Evolutionary conservation across 345 rosid species (phyloP).

Genomic region (Jatropha curcas): DNA sequence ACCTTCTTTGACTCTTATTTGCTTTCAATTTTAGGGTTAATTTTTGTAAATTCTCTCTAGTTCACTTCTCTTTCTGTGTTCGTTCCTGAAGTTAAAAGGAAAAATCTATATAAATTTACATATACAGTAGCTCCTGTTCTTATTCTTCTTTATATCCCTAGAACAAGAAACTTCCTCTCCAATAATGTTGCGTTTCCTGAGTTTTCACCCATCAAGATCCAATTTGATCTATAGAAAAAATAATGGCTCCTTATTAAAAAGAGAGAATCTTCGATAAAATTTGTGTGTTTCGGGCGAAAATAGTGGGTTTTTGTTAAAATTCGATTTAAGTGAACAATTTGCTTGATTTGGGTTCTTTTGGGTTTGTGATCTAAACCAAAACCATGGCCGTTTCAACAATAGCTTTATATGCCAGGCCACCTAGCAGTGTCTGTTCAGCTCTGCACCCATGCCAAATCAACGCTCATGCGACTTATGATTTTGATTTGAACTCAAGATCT

Average conservation of each 20-base stretch:
- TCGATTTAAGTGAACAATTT: slow-evolving; percentile 3
- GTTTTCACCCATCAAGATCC: slow-evolving; percentile 7
- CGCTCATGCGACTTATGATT: slow-evolving; percentile 56
- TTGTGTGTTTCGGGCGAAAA: slow-evolving; percentile 15
- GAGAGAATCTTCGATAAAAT: background rate
- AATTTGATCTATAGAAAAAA: slow-evolving; percentile 14
- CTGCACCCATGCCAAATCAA: slow-evolving; percentile 64
- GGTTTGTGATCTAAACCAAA: slow-evolving; percentile 9
- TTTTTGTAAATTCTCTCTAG: slow-evolving; percentile 16
- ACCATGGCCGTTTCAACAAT: slow-evolving; percentile 82
- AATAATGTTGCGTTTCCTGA: background rate
- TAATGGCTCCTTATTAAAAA: background rate
- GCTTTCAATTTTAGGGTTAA: background rate
- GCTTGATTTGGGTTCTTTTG: slow-evolving; percentile 28
- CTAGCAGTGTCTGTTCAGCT: slow-evolving; percentile 74
- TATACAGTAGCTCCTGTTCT: slow-evolving; percentile 13
- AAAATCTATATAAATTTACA: slow-evolving; percentile 21
- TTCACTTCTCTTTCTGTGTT: background rate
- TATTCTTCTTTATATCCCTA: background rate
- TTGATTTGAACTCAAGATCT: slow-evolving; percentile 65
- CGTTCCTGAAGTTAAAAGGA: slow-evolving; percentile 1
- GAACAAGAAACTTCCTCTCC: background rate
- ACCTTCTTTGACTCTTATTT: slow-evolving; percentile 24
- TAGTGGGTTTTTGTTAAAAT: slow-evolving; percentile 22
- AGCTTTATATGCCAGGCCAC: slow-evolving; percentile 77